Base-by-base conservation (phyloP, 306 rosid genomes). In the Psophocarpus tetragonolobus region DNA sequence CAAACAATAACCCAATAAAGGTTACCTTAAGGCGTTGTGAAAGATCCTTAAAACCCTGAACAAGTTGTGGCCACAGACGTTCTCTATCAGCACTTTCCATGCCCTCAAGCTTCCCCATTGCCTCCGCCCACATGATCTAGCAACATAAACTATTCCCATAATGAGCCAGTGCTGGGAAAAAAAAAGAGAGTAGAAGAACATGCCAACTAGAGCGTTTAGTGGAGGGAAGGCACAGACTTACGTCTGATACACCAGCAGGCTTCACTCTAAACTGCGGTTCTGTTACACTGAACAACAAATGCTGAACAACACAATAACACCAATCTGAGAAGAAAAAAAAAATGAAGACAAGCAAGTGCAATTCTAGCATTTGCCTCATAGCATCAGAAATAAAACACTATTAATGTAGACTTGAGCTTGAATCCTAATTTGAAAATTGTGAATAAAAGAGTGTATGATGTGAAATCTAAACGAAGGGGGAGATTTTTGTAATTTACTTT, bases 51-150 rank as follows among this genome's bases (percentile, higher is more conserved):
- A 92, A 92, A 62, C 98, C 97, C 80, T 84, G 90, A 77, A 83
- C 96, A 70, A 91, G 96, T 56, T 96, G 97, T 68, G 99, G 99
- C 99, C 99, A 96, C 35, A 92, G 79, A 18, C 99, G 96, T 50
- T 92, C 99, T 78, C 98, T 80, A 61, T 96, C 96, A 12, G 91
- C 85, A 79, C 93, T 91, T 81, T 90, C 97, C 96, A 96, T 87
- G 44, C 97, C 99, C 82, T 96, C 99, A 54, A 92, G 97, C 87
- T 96, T 96, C 44, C 90, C 92, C 98, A 90, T 88, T 20, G 99
- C 99, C 89, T 96, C 99, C n/a, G 98, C 99, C 99, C 99, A 96
- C 98, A 96, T 92, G 76, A 92, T 92, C 99, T 96, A 86, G 71
- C 85, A 88, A 87, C 42, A 77, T 64, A 90, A 96, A 91, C 96